phyloP scores from a whole-genome alignment of 768 basidiomycete species.

The Agaricus sinodeliciosus region DNA sequence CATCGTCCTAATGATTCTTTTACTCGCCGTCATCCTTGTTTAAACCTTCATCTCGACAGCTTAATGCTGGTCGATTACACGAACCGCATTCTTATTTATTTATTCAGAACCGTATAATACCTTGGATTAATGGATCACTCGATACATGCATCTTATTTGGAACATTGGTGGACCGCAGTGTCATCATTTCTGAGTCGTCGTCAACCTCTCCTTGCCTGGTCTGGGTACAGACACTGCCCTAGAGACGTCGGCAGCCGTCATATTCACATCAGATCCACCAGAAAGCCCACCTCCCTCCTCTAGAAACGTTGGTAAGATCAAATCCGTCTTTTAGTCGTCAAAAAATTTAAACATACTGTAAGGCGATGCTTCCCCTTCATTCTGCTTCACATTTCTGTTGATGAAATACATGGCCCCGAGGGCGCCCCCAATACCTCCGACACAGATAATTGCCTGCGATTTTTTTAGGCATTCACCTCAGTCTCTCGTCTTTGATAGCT shows the following conservation, averaged over 20 bases:
- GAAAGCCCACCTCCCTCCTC: conserved; percentile 16
- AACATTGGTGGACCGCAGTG: neutral
- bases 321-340: neutral
- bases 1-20: conserved; percentile 66
- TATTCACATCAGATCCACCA: conserved; percentile 25
- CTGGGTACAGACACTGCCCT: conserved; percentile 30
- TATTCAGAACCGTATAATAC: too few species aligned
- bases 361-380: conserved; percentile 25
- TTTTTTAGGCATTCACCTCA: neutral
- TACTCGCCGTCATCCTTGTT: conserved; percentile 75
- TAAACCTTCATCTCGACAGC: conserved; percentile 20
- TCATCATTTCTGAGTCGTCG: neutral
- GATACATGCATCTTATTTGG: too few species aligned
- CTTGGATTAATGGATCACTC: too few species aligned
- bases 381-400: conserved; percentile 24
- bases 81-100: neutral
- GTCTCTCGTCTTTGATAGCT: neutral
- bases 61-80: too few species aligned
- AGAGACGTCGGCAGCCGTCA: conserved; percentile 32
- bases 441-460: conserved; percentile 24
- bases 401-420: conserved; percentile 27
- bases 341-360: conserved; percentile 21
- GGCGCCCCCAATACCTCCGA: conserved; percentile 19
- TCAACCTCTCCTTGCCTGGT: conserved; percentile 18
- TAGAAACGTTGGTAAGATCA: neutral